phyloP scores from a whole-genome alignment of 2,329 filamentous ascomycete genomes.

The Fulvia fulva region DNA sequence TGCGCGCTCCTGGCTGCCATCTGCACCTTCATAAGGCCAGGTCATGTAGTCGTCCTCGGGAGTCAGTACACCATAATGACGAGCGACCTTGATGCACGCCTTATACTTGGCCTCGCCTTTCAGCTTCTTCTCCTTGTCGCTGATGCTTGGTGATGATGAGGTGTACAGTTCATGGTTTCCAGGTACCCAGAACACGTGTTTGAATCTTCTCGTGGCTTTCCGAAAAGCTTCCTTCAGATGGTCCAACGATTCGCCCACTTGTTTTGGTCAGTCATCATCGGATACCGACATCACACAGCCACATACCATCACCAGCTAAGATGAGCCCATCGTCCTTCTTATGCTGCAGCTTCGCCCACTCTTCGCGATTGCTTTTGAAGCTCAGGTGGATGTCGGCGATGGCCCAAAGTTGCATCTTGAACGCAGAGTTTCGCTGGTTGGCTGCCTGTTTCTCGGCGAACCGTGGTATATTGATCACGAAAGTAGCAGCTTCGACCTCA shows the following conservation, averaged over 20 bases:
- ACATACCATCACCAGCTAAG: slow-evolving; percentile 40
- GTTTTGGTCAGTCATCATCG: slow-evolving; percentile 13
- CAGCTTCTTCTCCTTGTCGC: slow-evolving; percentile 33
- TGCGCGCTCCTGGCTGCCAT: slow-evolving; percentile 48
- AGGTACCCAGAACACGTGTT: slow-evolving; percentile 53
- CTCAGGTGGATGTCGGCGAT: slow-evolving; percentile 47
- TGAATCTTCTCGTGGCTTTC: slow-evolving; percentile 41
- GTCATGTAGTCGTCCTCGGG: slow-evolving; percentile 54
- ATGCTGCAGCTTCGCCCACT: slow-evolving; percentile 39
- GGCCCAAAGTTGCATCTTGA: slow-evolving; percentile 37
- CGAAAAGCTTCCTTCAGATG: slow-evolving; percentile 38
- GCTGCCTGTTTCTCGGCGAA: not conserved
- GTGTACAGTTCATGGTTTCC: slow-evolving; percentile 59
- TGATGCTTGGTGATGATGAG: slow-evolving; percentile 37
- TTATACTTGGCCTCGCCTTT: slow-evolving; percentile 53
- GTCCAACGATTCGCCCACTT: slow-evolving; percentile 34
- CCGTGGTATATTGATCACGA: not conserved
- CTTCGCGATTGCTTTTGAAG: slow-evolving; percentile 45
- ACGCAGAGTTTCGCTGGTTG: not conserved
- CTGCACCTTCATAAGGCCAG: slow-evolving; percentile 40
- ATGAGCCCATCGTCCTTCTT: slow-evolving; percentile 44
- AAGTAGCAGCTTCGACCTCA: not conserved
- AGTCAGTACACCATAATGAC: slow-evolving; percentile 50
- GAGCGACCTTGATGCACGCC: slow-evolving; percentile 52
- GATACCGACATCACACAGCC: not conserved